Percentiles rank a stretch among this genome's conserved stretches.
phyloP scores from a whole-genome alignment of 2,329 filamentous ascomycete genomes.

The Trichoderma endophyticum region DNA sequence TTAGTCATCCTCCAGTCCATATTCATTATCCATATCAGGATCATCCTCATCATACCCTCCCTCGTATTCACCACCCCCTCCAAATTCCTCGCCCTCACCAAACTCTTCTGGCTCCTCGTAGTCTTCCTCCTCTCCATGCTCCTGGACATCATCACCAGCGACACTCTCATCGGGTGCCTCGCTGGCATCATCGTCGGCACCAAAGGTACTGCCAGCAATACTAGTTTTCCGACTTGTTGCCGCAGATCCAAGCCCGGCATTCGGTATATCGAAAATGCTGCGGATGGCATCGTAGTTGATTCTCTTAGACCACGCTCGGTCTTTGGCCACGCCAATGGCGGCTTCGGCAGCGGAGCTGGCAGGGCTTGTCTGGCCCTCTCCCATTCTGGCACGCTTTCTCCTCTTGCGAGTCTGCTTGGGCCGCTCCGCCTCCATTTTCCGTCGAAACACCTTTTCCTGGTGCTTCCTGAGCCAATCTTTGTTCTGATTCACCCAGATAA shows the following conservation, averaged over 20 bases:
- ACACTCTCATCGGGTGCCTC: slow-evolving; percentile 37
- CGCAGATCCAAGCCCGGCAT: slow-evolving; percentile 48
- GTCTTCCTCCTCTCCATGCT: slow-evolving; percentile 36
- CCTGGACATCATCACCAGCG: slow-evolving; percentile 34
- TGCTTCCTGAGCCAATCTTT: slow-evolving; percentile 87
- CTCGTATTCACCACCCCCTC: slow-evolving; percentile 34
- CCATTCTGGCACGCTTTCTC: slow-evolving; percentile 55
- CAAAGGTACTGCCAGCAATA: slow-evolving; percentile 36
- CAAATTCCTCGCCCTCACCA: slow-evolving; percentile 34
- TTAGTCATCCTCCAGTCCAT: slow-evolving; percentile 32
- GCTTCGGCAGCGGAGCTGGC: slow-evolving; percentile 68
- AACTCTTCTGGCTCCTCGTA: slow-evolving; percentile 34
- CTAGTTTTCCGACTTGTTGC: slow-evolving; percentile 47
- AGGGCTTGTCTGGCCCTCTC: slow-evolving; percentile 62
- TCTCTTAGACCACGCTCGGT: slow-evolving; percentile 66
- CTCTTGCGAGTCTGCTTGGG: slow-evolving; percentile 58
- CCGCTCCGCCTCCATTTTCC: slow-evolving; percentile 59
- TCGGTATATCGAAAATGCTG: slow-evolving; percentile 52
- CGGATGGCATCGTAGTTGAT: slow-evolving; percentile 69
- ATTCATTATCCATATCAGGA: slow-evolving; percentile 37
- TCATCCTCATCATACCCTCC: slow-evolving; percentile 37
- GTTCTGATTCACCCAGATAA: slow-evolving; percentile 92
- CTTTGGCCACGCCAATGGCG: slow-evolving; percentile 64
- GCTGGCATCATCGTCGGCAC: slow-evolving; percentile 35
- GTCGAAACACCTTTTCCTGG: slow-evolving; percentile 76